A percentile compares a stretch with the other conserved stretches of the same genome.
These are phyloP conservation scores for Myriosclerotinia duriaeana DNA, from an alignment of 2,329 filamentous ascomycete genomes.

Conservation along the genomic window DNA sequence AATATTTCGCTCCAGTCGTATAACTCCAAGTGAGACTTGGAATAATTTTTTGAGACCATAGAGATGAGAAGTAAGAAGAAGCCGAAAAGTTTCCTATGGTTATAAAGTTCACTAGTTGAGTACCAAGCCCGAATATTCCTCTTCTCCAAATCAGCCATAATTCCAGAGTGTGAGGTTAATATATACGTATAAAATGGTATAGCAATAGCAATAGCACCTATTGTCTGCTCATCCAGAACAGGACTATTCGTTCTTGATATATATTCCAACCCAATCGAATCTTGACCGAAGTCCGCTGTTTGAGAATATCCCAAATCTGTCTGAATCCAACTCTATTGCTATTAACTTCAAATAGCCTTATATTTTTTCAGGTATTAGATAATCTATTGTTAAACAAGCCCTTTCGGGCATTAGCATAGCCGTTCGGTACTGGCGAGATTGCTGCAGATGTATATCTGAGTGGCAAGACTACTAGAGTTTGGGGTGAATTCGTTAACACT, in stretches of 20 bases:
- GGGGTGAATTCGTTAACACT: slow-evolving; percentile 44
- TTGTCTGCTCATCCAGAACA: slow-evolving; percentile 30
- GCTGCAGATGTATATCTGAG: slow-evolving; percentile 39
- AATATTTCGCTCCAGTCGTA: slow-evolving; percentile 69
- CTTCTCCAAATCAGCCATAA: slow-evolving; percentile 31
- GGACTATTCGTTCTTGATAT: slow-evolving; percentile 30
- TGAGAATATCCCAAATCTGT: slow-evolving; percentile 43
- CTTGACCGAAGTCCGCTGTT: slow-evolving; percentile 32
- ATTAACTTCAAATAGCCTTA: slow-evolving; percentile 43
- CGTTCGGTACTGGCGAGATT: slow-evolving; percentile 39
- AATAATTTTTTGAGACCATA: slow-evolving; percentile 42
- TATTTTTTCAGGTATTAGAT: slow-evolving; percentile 55
- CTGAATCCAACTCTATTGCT: slow-evolving; percentile 42
- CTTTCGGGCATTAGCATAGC: slow-evolving; percentile 52
- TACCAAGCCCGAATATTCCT: slow-evolving; percentile 44
- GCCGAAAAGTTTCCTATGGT: slow-evolving; percentile 42
- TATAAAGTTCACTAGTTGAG: slow-evolving; percentile 44
- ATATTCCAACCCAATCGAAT: slow-evolving; percentile 30
- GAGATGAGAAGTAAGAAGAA: slow-evolving; percentile 42
- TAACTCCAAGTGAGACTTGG: slow-evolving; percentile 51
- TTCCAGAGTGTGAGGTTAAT: background rate
- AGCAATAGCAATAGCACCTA: slow-evolving; percentile 38
- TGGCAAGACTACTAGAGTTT: slow-evolving; percentile 41
- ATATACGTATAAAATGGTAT: slow-evolving; percentile 44
- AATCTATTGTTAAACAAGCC: slow-evolving; percentile 53